phyloP scores from a whole-genome alignment of 208 protist species.

The Herpetomonas samuelpessoai region DNA sequence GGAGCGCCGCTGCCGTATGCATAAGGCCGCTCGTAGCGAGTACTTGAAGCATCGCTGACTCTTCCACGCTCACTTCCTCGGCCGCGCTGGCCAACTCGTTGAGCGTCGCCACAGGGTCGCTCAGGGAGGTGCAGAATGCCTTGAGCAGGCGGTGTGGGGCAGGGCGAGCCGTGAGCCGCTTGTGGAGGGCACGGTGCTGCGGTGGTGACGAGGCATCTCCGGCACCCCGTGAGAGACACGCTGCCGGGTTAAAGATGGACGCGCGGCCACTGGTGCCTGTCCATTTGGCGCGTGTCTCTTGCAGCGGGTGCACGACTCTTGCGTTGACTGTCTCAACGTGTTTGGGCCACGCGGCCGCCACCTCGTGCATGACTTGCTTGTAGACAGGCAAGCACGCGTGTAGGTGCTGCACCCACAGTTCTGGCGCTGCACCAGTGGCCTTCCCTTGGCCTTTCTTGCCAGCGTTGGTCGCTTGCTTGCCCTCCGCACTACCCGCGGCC shows the following conservation, averaged over 20 bases:
- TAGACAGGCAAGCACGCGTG: constrained; percentile 41
- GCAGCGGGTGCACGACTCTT: neutral
- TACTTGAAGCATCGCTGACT: constrained; percentile 17
- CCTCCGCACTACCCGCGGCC: neutral
- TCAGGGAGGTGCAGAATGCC: constrained; percentile 41
- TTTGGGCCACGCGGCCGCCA: constrained; percentile 29
- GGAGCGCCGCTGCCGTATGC: too few relatives aligned
- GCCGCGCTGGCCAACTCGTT: neutral
- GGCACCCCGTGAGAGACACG: neutral
- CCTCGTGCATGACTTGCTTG: constrained; percentile 32
- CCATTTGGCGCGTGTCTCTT: too few relatives aligned
- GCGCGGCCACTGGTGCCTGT: too few relatives aligned
- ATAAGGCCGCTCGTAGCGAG: too few relatives aligned
- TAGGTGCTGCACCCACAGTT: constrained; percentile 60
- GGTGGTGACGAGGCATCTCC: too few relatives aligned
- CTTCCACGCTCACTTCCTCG: constrained; percentile 12
- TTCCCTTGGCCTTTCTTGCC: neutral
- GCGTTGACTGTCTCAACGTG: constrained; percentile 7
- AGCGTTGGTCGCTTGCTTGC: neutral
- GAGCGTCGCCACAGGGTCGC: constrained; percentile 29
- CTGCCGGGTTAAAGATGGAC: neutral
- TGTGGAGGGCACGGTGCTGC: constrained; percentile 20
- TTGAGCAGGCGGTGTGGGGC: constrained; percentile 41
- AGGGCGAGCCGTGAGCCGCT: constrained; percentile 2
- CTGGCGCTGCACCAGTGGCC: constrained; percentile 1